These are phyloP conservation scores for Fusarium citri DNA, from an alignment of 2,329 filamentous ascomycete genomes.

Conservation along the genomic window DNA sequence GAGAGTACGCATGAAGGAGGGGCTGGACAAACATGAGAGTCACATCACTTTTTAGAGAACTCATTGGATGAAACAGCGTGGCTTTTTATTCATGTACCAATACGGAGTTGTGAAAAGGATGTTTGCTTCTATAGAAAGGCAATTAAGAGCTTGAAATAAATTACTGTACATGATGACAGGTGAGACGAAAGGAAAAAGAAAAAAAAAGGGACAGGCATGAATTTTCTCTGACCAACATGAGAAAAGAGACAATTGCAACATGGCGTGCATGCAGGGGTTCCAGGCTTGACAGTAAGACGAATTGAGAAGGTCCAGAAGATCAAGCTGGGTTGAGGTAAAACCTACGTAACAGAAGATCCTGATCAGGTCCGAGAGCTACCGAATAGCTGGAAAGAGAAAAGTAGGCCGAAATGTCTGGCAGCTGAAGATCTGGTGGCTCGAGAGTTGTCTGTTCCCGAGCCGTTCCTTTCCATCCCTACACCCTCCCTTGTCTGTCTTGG, in stretches of 20 bases:
- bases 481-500: background rate
- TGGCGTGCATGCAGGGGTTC: background rate
- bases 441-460: background rate
- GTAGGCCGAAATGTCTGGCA: background rate
- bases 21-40: background rate
- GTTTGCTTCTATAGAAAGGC: background rate
- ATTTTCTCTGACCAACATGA: conserved; percentile 3
- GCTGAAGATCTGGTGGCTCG: conserved; percentile 10
- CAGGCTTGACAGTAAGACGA: background rate
- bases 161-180: background rate
- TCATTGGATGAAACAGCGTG: background rate
- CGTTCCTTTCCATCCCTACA: background rate
- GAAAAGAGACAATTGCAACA: conserved; percentile 7
- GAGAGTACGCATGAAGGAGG: conserved; percentile 31
- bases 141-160: conserved; percentile 3
- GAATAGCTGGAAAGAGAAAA: conserved; percentile 1
- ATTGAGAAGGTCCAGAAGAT: conserved; percentile 8
- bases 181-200: background rate
- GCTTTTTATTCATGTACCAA: background rate
- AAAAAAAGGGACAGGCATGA: conserved; percentile 2
- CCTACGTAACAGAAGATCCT: conserved; percentile 9
- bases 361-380: background rate
- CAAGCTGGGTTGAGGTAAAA: background rate
- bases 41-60: background rate
- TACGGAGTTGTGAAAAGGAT: background rate